Evolutionary conservation across 176 grass and related monocot species (phyloP), one percentile per base, ranked within the genome.

Genomic region (Leersia perrieri): DNA sequence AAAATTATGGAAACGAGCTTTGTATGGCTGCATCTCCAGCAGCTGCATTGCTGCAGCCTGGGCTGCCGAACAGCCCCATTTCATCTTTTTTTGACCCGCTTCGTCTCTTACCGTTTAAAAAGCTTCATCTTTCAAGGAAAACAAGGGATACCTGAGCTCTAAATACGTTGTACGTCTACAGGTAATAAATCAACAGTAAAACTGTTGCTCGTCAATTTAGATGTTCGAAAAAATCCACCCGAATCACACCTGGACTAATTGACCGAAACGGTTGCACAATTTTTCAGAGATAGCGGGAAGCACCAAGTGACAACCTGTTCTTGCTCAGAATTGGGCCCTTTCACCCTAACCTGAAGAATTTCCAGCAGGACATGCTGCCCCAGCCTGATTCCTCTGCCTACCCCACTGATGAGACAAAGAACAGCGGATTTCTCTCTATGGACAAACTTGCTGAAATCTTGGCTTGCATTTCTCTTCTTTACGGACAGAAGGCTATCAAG

Each of bases 391-490:
- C 72, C 22, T 51, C 25, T 36, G 68, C 68, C 63, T 72, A 42
- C 34, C 49, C 39, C 49, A 15, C 73, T 72, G 80, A 73, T 11
- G 44, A 13, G 33, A 11, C 60, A 25, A 25, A 72, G 58, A 60
- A 73, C 29, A n/a, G 28, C 23, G n/a, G 20, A 35, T 15, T 2
- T 28, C 64, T 41, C 3, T 39, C 72, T 16, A 40, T 5, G 39
- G 87, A 76, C 87, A 85, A 6, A 60, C 7, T 55, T 63, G 70
- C 70, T 25, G 41, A 76, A 81, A 81, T 65, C 63, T 65, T 76
- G 66, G 82, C 41, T 39, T 33, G 11, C 15, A 33, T 53, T 34
- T 8, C 60, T 25, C 12, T 11, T 38, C 10, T 73, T 33, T 35
- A 63, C 32, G 49, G 70, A 69, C 81, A 75, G 22, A 38, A 74